These are phyloP conservation scores for Juglanconis juglandina DNA, from an alignment of 2,329 filamentous ascomycete genomes.

Conservation along the genomic window DNA sequence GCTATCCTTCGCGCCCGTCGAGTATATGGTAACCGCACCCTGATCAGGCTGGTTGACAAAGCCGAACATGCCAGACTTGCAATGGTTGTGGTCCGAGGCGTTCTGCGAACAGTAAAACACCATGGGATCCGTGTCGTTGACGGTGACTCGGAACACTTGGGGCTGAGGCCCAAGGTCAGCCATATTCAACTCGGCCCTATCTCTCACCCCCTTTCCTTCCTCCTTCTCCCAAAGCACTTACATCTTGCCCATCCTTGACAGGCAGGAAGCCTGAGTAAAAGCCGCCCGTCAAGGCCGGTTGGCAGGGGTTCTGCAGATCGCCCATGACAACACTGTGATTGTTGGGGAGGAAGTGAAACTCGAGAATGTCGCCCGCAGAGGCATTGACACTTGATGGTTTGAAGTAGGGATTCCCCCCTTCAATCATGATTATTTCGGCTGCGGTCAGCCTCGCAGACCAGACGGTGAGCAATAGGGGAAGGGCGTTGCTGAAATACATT, in stretches of 20 bases:
- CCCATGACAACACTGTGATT: conserved; percentile 49
- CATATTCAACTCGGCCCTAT: neutral
- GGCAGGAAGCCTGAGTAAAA: conserved; percentile 49
- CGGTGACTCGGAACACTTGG: conserved; percentile 39
- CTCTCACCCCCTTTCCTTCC: too few relatives aligned
- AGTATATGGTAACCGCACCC: conserved; percentile 20
- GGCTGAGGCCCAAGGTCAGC: conserved; percentile 7
- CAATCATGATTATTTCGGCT: conserved; percentile 32
- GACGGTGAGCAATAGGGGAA: neutral
- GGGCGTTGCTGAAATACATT: neutral
- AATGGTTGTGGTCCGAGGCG: conserved; percentile 30
- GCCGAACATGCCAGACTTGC: conserved; percentile 42
- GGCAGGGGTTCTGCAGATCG: conserved; percentile 45
- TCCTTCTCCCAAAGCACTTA: conserved; percentile 5
- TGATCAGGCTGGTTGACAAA: conserved; percentile 37
- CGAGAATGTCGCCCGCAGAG: conserved; percentile 43
- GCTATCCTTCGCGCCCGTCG: conserved; percentile 16
- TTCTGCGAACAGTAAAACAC: conserved; percentile 46
- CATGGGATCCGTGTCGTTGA: conserved; percentile 38
- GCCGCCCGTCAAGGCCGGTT: conserved; percentile 34
- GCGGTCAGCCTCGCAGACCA: conserved; percentile 5
- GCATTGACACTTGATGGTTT: conserved; percentile 42
- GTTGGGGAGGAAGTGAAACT: conserved; percentile 50
- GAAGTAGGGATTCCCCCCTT: conserved; percentile 39
- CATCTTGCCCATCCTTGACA: conserved; percentile 22